Conservation (phyloP, 1,139 yeast genomes). For the Hanseniaspora sp. region DNA sequence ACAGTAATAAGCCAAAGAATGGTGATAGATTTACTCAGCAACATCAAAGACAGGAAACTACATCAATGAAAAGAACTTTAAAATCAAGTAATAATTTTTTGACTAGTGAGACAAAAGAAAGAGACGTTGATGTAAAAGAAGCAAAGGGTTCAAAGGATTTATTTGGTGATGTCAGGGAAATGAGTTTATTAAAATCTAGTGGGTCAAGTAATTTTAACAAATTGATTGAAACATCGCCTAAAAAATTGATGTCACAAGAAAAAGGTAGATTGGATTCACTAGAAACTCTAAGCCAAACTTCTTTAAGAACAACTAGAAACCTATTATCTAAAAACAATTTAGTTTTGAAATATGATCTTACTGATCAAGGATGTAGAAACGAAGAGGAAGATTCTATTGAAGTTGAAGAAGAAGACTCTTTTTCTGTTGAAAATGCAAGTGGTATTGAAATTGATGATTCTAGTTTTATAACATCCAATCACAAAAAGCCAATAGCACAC, state of each 20-base stretch:
- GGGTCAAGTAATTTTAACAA: conserved; percentile 9
- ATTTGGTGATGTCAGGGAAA: conserved; percentile 9
- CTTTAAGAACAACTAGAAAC: conserved; percentile 1
- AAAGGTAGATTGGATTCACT: not conserved
- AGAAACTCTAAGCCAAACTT: not conserved
- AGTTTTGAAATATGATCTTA: not conserved
- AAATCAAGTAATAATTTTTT: not conserved
- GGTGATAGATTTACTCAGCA: not conserved
- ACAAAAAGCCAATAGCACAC: not conserved
- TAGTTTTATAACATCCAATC: not conserved
- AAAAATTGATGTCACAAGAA: conserved; percentile 4
- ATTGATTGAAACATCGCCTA: conserved; percentile 12
- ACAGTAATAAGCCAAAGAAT: not conserved
- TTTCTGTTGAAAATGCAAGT: not conserved
- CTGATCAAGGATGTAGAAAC: not conserved
- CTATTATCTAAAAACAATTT: conserved; percentile 9
- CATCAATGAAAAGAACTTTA: conserved; percentile 4
- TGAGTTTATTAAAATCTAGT: conserved; percentile 4
- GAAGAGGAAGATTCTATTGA: not conserved
- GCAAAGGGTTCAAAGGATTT: not conserved
- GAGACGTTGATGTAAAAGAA: not conserved
- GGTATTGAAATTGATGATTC: not conserved
- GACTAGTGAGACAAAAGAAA: too few relatives aligned
- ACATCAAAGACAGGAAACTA: not conserved
- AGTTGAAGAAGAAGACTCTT: not conserved